phyloP scores from a whole-genome alignment of 139 green algal genomes.

The Limnomonas spitsbergensis region DNA sequence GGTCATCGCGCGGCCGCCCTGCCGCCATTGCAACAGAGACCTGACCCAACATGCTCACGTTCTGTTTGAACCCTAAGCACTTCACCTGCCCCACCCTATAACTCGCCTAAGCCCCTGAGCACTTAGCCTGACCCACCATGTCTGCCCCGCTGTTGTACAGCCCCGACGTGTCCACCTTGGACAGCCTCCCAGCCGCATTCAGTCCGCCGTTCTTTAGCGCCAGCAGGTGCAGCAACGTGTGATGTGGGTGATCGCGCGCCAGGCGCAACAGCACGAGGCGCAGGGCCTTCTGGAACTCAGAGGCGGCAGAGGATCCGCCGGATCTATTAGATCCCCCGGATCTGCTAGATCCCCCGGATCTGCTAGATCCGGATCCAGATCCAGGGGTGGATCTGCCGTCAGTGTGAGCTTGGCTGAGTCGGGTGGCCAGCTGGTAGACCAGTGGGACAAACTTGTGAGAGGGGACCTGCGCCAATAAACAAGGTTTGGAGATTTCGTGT shows the following conservation, averaged over 20 bases:
- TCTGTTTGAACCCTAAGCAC: too few species aligned
- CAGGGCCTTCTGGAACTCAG: conserved; percentile 28
- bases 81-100: too few species aligned
- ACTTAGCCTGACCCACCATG: too few species aligned
- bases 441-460: conserved; percentile 88
- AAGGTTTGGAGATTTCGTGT: neutral
- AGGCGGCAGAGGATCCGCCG: too few species aligned
- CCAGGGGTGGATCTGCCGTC: conserved; percentile 25
- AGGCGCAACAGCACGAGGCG: conserved; percentile 57
- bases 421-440: conserved; percentile 78
- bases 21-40: too few species aligned
- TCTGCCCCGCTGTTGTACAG: neutral
- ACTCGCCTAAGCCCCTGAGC: too few species aligned
- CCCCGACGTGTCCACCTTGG: neutral
- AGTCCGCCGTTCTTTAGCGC: conserved; percentile 69
- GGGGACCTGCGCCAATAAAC: conserved; percentile 41
- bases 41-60: too few species aligned
- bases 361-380: too few species aligned
- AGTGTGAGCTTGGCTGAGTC: conserved; percentile 12
- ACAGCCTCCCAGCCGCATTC: neutral
- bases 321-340: too few species aligned
- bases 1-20: too few species aligned
- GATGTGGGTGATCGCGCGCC: conserved; percentile 77
- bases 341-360: too few species aligned
- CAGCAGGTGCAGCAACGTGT: conserved; percentile 76